Percentiles rank a stretch among this genome's conserved stretches.
These are phyloP conservation scores for Nicotiana obtusifolia DNA, from an alignment of 257 asterid species.

Conservation along the genomic window DNA sequence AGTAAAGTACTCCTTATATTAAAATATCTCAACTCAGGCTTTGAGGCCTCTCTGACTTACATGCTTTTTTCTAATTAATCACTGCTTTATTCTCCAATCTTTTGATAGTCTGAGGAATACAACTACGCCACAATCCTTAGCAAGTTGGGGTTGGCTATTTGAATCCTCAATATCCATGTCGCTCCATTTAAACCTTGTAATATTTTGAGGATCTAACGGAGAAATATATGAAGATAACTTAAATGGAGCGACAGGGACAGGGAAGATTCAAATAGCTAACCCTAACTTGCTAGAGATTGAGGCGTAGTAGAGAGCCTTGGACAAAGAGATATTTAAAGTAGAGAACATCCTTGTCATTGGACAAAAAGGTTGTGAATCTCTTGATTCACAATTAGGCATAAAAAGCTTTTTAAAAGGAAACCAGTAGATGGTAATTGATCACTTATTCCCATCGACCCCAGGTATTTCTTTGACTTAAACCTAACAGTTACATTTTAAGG, in stretches of 20 bases:
- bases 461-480: too few species aligned
- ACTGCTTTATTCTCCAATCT: not conserved
- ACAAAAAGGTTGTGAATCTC: not conserved
- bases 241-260: too few species aligned
- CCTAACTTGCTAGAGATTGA: too few species aligned
- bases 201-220: not conserved
- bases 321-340: too few species aligned
- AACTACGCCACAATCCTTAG: not conserved
- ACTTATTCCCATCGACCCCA: not conserved
- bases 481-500: too few species aligned
- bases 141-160: not conserved
- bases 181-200: not conserved
- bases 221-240: not conserved
- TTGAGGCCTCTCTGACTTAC: too few species aligned
- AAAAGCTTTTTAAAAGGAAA: not conserved
- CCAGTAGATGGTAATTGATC: not conserved
- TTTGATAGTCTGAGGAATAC: not conserved
- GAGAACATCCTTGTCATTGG: not conserved
- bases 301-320: too few species aligned
- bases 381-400: not conserved
- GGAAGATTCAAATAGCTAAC: too few species aligned
- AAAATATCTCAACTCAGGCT: not conserved
- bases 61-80: not conserved
- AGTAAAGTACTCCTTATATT: slow-evolving; percentile 2
- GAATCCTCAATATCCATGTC: not conserved